A percentile compares a stretch with the other conserved stretches of the same genome.
phyloP scores from a whole-genome alignment of 2,329 filamentous ascomycete species.

The Chaetomium sp. region DNA sequence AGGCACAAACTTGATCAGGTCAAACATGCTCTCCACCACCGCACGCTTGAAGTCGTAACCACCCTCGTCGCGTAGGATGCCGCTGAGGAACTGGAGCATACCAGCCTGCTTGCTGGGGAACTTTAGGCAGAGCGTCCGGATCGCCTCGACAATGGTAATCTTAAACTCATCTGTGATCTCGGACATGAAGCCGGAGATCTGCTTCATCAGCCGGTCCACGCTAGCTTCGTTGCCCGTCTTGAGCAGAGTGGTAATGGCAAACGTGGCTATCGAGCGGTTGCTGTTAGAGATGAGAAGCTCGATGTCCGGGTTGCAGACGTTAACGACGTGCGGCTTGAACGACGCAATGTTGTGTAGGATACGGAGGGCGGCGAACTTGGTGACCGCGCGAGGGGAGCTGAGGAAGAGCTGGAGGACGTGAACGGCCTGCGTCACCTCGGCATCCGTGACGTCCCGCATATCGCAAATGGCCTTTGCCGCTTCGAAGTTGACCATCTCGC shows the following conservation, averaged over 20 bases:
- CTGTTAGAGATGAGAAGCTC: conserved; percentile 95
- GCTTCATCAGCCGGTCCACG: conserved; percentile 97
- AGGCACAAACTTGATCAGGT: conserved; percentile 97
- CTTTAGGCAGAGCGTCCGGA: conserved; percentile 93
- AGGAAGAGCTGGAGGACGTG: conserved; percentile 96
- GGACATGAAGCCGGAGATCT: conserved; percentile 97
- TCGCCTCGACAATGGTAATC: conserved; percentile 99
- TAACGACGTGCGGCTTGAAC: conserved; percentile 91
- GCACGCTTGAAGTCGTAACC: conserved; percentile 98
- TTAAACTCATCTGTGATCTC: conserved; percentile 99
- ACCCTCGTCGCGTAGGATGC: conserved; percentile 94
- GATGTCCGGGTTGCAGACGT: conserved; percentile 94
- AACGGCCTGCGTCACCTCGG: conserved; percentile 87
- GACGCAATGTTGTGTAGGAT: conserved; percentile 96
- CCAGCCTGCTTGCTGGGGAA: conserved; percentile 98
- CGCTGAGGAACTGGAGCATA: conserved; percentile 95
- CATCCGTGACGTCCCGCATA: conserved; percentile 88
- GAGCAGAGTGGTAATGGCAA: conserved; percentile 94
- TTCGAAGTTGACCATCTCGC: conserved; percentile 99
- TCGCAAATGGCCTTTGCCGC: conserved; percentile 97
- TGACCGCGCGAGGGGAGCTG: conserved; percentile 90
- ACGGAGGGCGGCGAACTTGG: conserved; percentile 94
- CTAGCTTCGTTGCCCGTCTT: conserved; percentile 98
- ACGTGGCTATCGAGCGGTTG: conserved; percentile 96
- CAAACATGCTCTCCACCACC: conserved; percentile 98